These are phyloP conservation scores for Jatropha podagrica DNA, from an alignment of 441 rosid genomes.

Conservation along the genomic window DNA sequence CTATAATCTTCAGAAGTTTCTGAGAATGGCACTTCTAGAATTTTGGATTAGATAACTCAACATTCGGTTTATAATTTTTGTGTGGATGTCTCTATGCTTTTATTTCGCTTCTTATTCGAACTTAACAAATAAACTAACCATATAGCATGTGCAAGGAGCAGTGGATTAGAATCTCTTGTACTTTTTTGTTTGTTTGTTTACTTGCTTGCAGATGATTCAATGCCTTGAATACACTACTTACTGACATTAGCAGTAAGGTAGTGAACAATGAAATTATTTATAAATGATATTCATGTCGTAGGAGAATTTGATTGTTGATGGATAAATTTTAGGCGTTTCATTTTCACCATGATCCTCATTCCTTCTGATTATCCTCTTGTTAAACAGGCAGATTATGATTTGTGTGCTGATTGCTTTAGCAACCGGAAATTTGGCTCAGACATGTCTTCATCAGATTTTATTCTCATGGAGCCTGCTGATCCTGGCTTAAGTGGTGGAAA, in stretches of 20 bases:
- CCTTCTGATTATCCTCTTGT: constrained; percentile 38
- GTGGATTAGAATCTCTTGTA: background rate
- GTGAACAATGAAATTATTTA: constrained; percentile 1
- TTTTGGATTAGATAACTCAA: background rate
- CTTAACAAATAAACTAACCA: background rate
- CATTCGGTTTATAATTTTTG: background rate
- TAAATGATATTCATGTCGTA: constrained; percentile 6
- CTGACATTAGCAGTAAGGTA: constrained; percentile 8
- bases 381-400: constrained; percentile 99
- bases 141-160: constrained; percentile 4
- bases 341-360: constrained; percentile 8
- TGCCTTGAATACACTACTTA: constrained; percentile 7
- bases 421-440: constrained; percentile 80
- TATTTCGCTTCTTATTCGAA: background rate
- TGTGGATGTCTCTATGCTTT: background rate
- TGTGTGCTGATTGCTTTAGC: constrained; percentile 89
- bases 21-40: background rate
- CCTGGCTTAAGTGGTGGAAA: constrained; percentile 80
- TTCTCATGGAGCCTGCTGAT: constrained; percentile 95
- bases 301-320: constrained; percentile 7
- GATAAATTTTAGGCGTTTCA: background rate
- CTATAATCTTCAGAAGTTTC: background rate
- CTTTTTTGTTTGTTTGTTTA: background rate
- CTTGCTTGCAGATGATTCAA: constrained; percentile 3
- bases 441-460: constrained; percentile 92